Percentiles rank a stretch among this genome's conserved stretches.
These are phyloP conservation scores for Lasiodiplodia gonubiensis DNA, from an alignment of 2,329 filamentous ascomycete genomes.

Conservation along the genomic window DNA sequence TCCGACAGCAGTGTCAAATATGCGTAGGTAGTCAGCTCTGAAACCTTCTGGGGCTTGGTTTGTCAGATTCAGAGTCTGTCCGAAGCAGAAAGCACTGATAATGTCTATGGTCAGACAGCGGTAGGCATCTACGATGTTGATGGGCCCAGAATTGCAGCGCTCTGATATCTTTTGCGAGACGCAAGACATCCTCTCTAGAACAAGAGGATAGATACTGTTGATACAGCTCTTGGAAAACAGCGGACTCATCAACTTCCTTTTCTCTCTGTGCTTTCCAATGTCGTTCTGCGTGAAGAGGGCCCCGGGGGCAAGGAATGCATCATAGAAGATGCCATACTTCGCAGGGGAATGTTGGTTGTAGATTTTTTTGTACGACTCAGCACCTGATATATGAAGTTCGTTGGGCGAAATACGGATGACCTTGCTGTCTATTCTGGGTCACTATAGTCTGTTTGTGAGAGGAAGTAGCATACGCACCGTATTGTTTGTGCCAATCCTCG, in stretches of 20 bases:
- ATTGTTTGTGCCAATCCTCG: slow-evolving; percentile 1
- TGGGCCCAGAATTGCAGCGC: background rate
- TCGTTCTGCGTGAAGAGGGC: background rate
- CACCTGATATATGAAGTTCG: background rate
- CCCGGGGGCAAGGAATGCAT: background rate
- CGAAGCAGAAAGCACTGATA: background rate
- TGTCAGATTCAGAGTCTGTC: background rate
- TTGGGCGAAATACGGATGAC: background rate
- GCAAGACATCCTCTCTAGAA: background rate
- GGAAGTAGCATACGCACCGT: background rate
- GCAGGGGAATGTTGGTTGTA: background rate
- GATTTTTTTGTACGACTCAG: slow-evolving; percentile 3
- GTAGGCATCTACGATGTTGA: slow-evolving; percentile 1
- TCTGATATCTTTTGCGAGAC: background rate
- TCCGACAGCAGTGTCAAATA: background rate
- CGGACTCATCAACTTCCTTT: background rate
- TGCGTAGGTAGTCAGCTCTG: slow-evolving; percentile 1
- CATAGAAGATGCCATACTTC: background rate
- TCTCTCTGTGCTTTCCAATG: background rate
- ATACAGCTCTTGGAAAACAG: background rate
- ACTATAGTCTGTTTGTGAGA: background rate
- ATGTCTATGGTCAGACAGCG: slow-evolving; percentile 4
- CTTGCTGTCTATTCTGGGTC: background rate
- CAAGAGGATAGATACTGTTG: background rate
- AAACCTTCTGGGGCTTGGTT: background rate